Base-by-base conservation (phyloP, 1,139 yeast genomes). In the Scheffersomyces parashehatae region DNA sequence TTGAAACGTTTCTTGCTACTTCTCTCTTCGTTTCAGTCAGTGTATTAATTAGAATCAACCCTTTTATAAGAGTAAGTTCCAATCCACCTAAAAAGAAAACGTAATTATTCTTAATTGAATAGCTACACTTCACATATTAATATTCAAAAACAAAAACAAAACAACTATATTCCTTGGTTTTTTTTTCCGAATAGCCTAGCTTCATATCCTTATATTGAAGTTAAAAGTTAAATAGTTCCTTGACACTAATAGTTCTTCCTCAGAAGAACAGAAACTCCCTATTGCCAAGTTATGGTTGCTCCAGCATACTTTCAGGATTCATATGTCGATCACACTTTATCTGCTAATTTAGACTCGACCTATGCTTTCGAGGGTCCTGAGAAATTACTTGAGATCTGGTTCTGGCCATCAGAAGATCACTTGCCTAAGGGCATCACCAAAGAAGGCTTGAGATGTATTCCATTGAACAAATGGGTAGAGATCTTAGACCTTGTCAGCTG, bases 321-420 rank as follows among this genome's bases (percentile, higher is more conserved):
- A 42, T 87, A 75, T 58, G 81, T 86, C 56, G 89, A 89, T 64
- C 89, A 85, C 65, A 87, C 83, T 51, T 70, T 88, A 41, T 83
- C 95, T n/a, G 84, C 84, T 40, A 77, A 79, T 52, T 70, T 90
- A 52, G 97, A 91, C 67, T 89, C 97, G 29, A 77, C 95, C 14
- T 85, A 82, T 60, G 97, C 97, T 3, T 91, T 91, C 62, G 98
- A 91, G 70, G 99, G 99, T 10, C 98, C 99, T 15, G 99, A 93
- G 66, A 93, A 93, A 67, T 75, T 93, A 46, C 73, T 93, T 40
- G 97, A 93, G 62, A 73, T 93, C 47, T 91, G 97, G 97, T 85
- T 90, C 60, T 83, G 83, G 61, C 60, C 72, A 16, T 58, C 69
- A 8, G 69, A 65, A 35, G 47, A 55, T 20, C 57, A 61, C 28